Conservation (phyloP, 331 rosid genomes). For the Spiraea crenata region DNA sequence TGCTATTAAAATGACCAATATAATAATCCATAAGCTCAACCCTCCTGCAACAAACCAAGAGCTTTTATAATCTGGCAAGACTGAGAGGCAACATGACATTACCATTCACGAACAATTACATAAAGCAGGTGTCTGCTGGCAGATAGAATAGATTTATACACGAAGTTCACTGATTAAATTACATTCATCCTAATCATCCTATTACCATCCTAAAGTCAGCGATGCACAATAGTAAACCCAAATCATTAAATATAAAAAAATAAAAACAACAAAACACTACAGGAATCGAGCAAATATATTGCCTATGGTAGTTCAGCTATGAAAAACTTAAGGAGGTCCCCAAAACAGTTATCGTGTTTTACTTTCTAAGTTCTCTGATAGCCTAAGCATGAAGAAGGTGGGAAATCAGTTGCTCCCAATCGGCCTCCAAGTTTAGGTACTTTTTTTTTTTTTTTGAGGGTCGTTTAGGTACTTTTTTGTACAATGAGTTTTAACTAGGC, state of each 20-base stretch:
- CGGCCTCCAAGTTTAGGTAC: constrained; percentile 4
- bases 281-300: background rate
- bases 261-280: background rate
- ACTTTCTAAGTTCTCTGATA: background rate
- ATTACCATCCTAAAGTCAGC: background rate
- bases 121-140: background rate
- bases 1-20: constrained; percentile 60
- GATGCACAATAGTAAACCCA: background rate
- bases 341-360: background rate
- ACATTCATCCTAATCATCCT: background rate
- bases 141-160: background rate
- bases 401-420: background rate
- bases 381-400: background rate
- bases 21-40: constrained; percentile 57
- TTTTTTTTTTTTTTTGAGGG: no score
- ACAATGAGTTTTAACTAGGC: background rate
- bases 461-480: constrained; percentile 2
- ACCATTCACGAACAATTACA: background rate
- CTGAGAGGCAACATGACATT: no score
- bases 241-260: no score
- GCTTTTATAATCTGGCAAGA: background rate
- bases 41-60: constrained; percentile 53
- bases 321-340: constrained; percentile 1
- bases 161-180: no score
- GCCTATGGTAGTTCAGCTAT: background rate